These are phyloP conservation scores for Allium fistulosum DNA, from an alignment of 106 monocot species.

Conservation along the genomic window DNA sequence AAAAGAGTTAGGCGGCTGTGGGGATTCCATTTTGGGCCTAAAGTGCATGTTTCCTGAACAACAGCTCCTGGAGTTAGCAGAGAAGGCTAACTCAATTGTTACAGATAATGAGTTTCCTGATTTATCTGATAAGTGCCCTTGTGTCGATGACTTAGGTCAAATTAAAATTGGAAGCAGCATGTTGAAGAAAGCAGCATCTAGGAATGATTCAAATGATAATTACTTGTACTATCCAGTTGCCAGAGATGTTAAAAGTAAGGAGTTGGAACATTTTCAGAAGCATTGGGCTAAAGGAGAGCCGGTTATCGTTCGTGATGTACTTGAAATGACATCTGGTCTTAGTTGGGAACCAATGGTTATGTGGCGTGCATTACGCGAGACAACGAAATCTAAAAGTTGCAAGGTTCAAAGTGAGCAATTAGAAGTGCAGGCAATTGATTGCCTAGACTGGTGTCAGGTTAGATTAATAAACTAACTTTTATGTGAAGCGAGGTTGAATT, in stretches of 20 bases:
- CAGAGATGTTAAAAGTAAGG: conserved; percentile 25
- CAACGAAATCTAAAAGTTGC: conserved; percentile 15
- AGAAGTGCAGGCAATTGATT: conserved; percentile 60
- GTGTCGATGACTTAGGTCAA: conserved; percentile 22
- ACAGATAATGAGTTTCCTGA: neutral
- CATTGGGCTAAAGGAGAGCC: conserved; percentile 74
- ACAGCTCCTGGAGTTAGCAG: conserved; percentile 31
- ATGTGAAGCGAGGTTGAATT: neutral
- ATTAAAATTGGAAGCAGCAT: conserved; percentile 13
- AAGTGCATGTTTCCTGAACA: conserved; percentile 45
- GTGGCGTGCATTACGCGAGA: conserved; percentile 73
- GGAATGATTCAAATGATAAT: conserved; percentile 40
- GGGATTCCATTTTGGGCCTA: conserved; percentile 30
- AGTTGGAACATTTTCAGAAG: conserved; percentile 39
- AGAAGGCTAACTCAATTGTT: conserved; percentile 23
- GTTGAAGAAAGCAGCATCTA: conserved; percentile 30
- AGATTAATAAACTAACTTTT: conserved; percentile 4
- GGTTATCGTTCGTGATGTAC: conserved; percentile 57
- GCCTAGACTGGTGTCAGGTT: conserved; percentile 73
- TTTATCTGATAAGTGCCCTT: conserved; percentile 20
- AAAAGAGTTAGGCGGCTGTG: conserved; percentile 53
- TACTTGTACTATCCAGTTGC: conserved; percentile 52
- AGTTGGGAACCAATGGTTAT: conserved; percentile 85
- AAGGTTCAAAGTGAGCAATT: conserved; percentile 28
- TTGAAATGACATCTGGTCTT: conserved; percentile 48